Evolutionary conservation across 2,329 filamentous ascomycete genomes (phyloP).

Genomic region (Aspergillus arachidicola): DNA sequence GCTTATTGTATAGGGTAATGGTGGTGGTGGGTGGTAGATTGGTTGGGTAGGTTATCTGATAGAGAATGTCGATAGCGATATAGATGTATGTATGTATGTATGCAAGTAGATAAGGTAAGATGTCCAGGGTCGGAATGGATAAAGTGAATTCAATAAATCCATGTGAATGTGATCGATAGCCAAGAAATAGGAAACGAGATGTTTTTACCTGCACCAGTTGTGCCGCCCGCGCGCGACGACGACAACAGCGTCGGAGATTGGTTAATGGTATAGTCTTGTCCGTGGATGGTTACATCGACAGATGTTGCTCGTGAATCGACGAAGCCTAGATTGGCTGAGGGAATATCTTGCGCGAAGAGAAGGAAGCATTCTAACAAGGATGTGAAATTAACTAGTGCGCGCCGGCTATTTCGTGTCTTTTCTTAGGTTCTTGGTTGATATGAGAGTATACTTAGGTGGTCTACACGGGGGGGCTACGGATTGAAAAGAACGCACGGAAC

Average conservation of each 20-base stretch:
- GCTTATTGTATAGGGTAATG: neutral
- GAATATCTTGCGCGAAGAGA: constrained; percentile 75
- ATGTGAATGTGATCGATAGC: neutral
- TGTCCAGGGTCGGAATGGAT: neutral
- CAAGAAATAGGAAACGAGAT: neutral
- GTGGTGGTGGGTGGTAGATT: constrained; percentile 14
- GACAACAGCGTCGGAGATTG: constrained; percentile 83
- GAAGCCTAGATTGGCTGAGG: constrained; percentile 80
- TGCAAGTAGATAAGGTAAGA: constrained; percentile 30
- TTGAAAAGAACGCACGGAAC: neutral
- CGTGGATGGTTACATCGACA: constrained; percentile 69
- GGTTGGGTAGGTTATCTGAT: neutral
- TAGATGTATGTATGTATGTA: neutral
- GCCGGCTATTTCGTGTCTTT: neutral
- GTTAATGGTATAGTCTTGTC: constrained; percentile 71
- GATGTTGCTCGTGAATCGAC: constrained; percentile 69
- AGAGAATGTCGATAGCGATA: neutral
- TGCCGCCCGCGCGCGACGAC: constrained; percentile 72
- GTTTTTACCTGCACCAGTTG: constrained; percentile 65
- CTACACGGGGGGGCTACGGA: neutral
- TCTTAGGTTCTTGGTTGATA: constrained; percentile 1
- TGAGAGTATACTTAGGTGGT: neutral
- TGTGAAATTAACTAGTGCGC: constrained; percentile 4
- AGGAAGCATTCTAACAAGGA: constrained; percentile 74
- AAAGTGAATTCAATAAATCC: neutral